A percentile compares a stretch with the other conserved stretches of the same genome.
phyloP scores from a whole-genome alignment of 2,329 filamentous ascomycete species.

The Aspergillus spinulosporus region DNA sequence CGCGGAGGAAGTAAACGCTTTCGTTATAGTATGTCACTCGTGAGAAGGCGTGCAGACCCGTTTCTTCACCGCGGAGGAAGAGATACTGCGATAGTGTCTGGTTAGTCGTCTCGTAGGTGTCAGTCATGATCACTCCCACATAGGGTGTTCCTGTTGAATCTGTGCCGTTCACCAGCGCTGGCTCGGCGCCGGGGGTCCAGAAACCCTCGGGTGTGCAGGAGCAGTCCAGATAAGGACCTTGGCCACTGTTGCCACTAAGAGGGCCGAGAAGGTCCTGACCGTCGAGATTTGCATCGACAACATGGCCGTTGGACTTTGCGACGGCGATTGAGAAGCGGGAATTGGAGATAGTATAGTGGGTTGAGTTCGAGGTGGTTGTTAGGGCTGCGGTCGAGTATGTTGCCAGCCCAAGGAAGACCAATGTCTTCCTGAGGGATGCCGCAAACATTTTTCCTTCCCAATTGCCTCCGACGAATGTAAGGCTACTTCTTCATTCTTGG shows the following conservation, averaged over 20 bases:
- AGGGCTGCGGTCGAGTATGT: background rate
- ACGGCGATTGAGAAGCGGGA: slow-evolving; percentile 47
- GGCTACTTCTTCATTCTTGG: background rate
- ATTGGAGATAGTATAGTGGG: slow-evolving; percentile 41
- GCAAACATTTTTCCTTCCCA: too few relatives aligned
- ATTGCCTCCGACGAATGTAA: background rate
- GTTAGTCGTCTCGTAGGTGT: slow-evolving; percentile 59
- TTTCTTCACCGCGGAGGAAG: slow-evolving; percentile 64
- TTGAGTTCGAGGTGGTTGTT: background rate
- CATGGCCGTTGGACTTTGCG: slow-evolving; percentile 45
- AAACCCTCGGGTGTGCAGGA: slow-evolving; percentile 61
- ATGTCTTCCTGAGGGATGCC: background rate
- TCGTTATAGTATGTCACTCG: slow-evolving; percentile 61
- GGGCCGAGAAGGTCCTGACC: slow-evolving; percentile 55
- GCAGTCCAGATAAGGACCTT: slow-evolving; percentile 63
- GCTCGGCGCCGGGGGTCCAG: slow-evolving; percentile 58
- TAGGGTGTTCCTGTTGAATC: slow-evolving; percentile 55
- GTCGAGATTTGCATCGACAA: slow-evolving; percentile 48
- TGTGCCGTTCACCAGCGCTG: slow-evolving; percentile 53
- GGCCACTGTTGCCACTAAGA: slow-evolving; percentile 47
- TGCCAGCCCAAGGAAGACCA: background rate
- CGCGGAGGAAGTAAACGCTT: slow-evolving; percentile 56
- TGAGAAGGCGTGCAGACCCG: slow-evolving; percentile 62
- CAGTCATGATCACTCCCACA: slow-evolving; percentile 60
- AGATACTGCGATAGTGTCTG: slow-evolving; percentile 65